These are phyloP conservation scores for Hymenoscyphus infarciens DNA, from an alignment of 2,329 filamentous ascomycete species.

Conservation along the genomic window DNA sequence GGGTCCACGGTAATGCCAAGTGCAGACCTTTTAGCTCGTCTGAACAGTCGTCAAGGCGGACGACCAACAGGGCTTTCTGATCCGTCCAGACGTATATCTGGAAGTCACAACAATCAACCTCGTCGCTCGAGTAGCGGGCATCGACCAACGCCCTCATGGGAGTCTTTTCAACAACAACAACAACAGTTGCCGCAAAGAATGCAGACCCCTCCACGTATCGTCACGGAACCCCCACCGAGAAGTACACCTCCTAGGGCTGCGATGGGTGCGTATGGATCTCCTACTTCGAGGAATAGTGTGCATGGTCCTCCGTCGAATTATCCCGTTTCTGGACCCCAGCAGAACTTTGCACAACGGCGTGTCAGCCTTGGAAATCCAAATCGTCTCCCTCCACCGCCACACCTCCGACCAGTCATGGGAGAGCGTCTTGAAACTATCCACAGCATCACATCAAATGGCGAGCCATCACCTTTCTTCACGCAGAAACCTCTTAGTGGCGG, in stretches of 20 bases:
- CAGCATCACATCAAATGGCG: slow-evolving; percentile 35
- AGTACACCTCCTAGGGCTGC: slow-evolving; percentile 19
- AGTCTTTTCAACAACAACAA: neutral
- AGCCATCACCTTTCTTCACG: slow-evolving; percentile 24
- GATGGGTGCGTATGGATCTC: slow-evolving; percentile 15
- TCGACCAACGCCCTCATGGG: slow-evolving; percentile 16
- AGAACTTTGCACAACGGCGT: slow-evolving; percentile 21
- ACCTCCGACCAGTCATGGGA: slow-evolving; percentile 45
- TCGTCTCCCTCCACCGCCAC: slow-evolving; percentile 44
- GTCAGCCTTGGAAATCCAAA: slow-evolving; percentile 17
- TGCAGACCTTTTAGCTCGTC: slow-evolving; percentile 31
- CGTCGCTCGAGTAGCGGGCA: slow-evolving; percentile 14
- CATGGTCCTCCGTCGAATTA: slow-evolving; percentile 10
- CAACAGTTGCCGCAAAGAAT: neutral
- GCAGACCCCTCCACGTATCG: slow-evolving; percentile 2
- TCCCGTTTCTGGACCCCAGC: slow-evolving; percentile 18
- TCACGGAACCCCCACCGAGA: slow-evolving; percentile 2
- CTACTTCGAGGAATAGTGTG: neutral
- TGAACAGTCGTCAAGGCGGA: slow-evolving; percentile 31
- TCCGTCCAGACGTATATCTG: slow-evolving; percentile 30
- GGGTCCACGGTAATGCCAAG: slow-evolving; percentile 24
- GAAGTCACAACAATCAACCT: slow-evolving; percentile 10
- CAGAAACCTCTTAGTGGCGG: slow-evolving; percentile 18
- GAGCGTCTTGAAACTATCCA: slow-evolving; percentile 53
- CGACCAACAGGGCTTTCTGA: slow-evolving; percentile 29